Base-by-base conservation (phyloP, 2,329 filamentous ascomycete genomes). In the Fusarium floridanum region DNA sequence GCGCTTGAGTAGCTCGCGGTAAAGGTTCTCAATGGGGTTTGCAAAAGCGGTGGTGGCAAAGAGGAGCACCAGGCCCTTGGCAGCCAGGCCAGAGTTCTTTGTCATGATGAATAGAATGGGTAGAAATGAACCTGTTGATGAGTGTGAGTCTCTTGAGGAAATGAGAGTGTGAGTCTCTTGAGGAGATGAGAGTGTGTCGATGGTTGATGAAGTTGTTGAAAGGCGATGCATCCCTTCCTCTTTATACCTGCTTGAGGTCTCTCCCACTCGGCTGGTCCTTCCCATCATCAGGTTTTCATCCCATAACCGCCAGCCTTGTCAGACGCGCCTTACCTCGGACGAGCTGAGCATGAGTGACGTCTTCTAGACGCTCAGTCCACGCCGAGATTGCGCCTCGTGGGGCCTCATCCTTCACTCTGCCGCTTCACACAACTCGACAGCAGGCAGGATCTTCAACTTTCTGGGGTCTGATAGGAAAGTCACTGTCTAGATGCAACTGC, bases 1-100 rank as follows among this genome's bases (percentile, higher is more conserved):
- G 10, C 36, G 32, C 32, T 37, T 22, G 43, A 63, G 60, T 12
- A 63, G 32, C 11, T 63, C 60, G 2, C 43, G 43, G 32, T 63
- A 63, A 10, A 63, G 60, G 20, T 27, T 34, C 8, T 63, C 43
- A 22, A 63, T 39, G 27, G 60, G 60, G 43, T 53, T 63, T 17
- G 32, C 60, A 10, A 63, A 22, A 22, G n/a, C 60, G 10, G 60
- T 39, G 22, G 43, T 53, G 9, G 43, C 43, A 39, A 53, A 36
- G 43, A 63, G 43, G 29, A 63, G 32, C 16, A 34, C 43, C 43
- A 63, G 7, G 32, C 60, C n/a, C 43, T 63, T 63, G 60, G 43
- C 43, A 27, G 22, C 32, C 32, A 63, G 36, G 22, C 43, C 27
- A 14, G 36, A 48, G 17, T 32, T 53, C 32, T 37, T 50, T n/a